phyloP scores from a whole-genome alignment of 2,329 filamentous ascomycete species.

The Rhinocladiella similis region DNA sequence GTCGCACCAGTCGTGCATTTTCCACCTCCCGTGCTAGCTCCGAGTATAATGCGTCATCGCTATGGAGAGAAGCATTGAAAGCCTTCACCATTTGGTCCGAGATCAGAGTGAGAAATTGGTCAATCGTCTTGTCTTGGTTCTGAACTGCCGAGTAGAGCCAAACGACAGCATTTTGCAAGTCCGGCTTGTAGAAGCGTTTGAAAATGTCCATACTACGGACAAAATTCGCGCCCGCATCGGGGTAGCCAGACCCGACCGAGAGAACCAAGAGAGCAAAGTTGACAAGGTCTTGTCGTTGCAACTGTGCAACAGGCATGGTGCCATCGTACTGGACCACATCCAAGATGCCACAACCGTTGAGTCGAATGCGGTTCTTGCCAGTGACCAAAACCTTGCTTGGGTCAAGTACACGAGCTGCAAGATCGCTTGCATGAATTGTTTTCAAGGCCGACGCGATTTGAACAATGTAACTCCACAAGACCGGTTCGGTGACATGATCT shows the following conservation, averaged over 20 bases:
- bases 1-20: constrained; percentile 79
- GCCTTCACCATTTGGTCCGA: constrained; percentile 72
- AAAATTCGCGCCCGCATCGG: constrained; percentile 60
- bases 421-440: constrained; percentile 74
- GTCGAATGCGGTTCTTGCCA: constrained; percentile 82
- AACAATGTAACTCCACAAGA: constrained; percentile 88
- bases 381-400: constrained; percentile 87
- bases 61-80: constrained; percentile 77
- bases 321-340: constrained; percentile 86
- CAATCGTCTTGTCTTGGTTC: constrained; percentile 67
- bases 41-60: constrained; percentile 71
- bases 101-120: constrained; percentile 76
- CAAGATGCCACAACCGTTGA: constrained; percentile 84
- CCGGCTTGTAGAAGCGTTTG: constrained; percentile 71
- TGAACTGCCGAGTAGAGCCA: constrained; percentile 75
- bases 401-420: constrained; percentile 84
- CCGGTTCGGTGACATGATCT: constrained; percentile 65
- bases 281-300: constrained; percentile 84
- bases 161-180: constrained; percentile 74
- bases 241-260: constrained; percentile 72
- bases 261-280: constrained; percentile 83
- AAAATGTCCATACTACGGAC: constrained; percentile 75
- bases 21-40: constrained; percentile 80
- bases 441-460: constrained; percentile 88
- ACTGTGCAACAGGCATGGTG: constrained; percentile 60